These are phyloP conservation scores for Eudorina sp. DNA, from an alignment of 139 green algal species.

Conservation along the genomic window DNA sequence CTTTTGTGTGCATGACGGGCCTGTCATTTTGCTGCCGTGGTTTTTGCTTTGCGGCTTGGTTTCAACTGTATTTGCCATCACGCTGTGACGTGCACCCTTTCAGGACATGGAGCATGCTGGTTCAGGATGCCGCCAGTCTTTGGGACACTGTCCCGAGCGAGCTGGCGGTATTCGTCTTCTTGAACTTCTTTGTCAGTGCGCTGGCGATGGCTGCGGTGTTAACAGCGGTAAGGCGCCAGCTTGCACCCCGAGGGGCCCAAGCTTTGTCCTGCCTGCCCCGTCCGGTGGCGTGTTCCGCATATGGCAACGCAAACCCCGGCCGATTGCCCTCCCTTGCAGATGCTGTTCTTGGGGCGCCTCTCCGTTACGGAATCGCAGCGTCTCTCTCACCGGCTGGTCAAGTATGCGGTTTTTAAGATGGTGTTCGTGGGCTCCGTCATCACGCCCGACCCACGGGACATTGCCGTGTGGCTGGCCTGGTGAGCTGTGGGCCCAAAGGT, in stretches of 20 bases:
- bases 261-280: not conserved
- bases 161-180: not conserved
- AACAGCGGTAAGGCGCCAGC: not conserved
- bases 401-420: conserved; percentile 65
- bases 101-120: not conserved
- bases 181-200: conserved; percentile 18
- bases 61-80: not conserved
- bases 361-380: conserved; percentile 43
- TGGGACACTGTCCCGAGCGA: conserved; percentile 8
- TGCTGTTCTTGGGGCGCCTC: conserved; percentile 66
- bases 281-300: not conserved
- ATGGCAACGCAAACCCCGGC: too few relatives aligned
- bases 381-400: conserved; percentile 62
- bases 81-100: not conserved
- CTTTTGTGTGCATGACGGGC: not conserved
- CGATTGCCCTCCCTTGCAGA: not conserved
- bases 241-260: not conserved
- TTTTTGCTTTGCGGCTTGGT: too few relatives aligned
- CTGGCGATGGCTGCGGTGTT: not conserved
- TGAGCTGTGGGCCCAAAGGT: too few relatives aligned
- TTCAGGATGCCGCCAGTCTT: not conserved
- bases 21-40: not conserved
- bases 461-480: conserved; percentile 65
- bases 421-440: conserved; percentile 63
- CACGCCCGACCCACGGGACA: conserved; percentile 41